Percentiles rank a stretch among this genome's conserved stretches.
Conservation (phyloP, 306 rosid species). For the Begonia peltatifolia region DNA sequence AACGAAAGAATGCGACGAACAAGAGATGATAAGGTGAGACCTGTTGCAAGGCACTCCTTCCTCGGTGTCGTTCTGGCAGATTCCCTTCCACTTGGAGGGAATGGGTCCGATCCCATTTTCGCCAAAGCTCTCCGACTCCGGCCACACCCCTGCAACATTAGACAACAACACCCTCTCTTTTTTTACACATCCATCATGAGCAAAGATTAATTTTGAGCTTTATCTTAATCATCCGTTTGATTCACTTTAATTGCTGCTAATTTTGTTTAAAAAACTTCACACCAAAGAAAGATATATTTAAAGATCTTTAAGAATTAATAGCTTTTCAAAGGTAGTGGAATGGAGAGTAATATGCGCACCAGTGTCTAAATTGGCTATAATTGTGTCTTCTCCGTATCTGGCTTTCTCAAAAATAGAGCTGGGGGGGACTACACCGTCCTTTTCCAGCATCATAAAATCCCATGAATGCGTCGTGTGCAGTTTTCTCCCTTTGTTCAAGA, state of each 20-base stretch:
- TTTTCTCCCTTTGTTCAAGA: constrained; percentile 19
- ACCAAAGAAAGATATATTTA: too few relatives aligned
- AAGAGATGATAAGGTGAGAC: constrained; percentile 10
- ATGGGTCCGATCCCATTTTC: constrained; percentile 48
- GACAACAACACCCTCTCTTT: neutral
- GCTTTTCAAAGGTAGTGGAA: neutral
- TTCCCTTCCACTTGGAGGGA: constrained; percentile 67
- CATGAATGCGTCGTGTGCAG: constrained; percentile 52
- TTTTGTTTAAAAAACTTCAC: too few relatives aligned
- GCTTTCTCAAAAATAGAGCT: constrained; percentile 34
- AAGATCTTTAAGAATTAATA: too few relatives aligned
- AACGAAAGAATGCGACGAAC: too few relatives aligned
- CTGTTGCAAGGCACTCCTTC: constrained; percentile 41
- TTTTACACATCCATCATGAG: too few relatives aligned
- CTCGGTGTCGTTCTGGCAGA: constrained; percentile 16
- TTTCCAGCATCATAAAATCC: constrained; percentile 46
- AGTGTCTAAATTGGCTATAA: constrained; percentile 50
- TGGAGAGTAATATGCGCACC: constrained; percentile 13
- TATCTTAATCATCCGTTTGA: too few relatives aligned
- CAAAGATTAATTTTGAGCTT: too few relatives aligned
- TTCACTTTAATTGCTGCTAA: too few relatives aligned
- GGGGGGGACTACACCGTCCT: constrained; percentile 13
- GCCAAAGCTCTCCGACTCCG: constrained; percentile 42
- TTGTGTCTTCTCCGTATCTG: constrained; percentile 45
- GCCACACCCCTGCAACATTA: constrained; percentile 45